Percentiles rank a stretch among this genome's conserved stretches.
phyloP scores from a whole-genome alignment of 352 stramenopile genomes.

The Phytophthora cryptogea region DNA sequence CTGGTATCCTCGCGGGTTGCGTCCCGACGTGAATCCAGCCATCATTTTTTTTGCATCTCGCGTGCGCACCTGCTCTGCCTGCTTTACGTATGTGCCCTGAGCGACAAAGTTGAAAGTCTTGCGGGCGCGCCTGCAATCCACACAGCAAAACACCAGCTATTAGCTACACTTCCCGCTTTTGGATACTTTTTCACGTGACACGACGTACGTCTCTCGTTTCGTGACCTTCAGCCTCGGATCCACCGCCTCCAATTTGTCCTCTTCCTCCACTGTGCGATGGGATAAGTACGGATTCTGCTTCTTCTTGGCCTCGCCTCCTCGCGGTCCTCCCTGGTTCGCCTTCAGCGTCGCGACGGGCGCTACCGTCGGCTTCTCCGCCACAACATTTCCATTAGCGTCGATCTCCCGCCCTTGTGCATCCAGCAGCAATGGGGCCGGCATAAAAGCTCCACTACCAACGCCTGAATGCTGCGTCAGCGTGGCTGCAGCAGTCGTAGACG shows the following conservation, averaged over 20 bases:
- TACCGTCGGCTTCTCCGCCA: constrained; percentile 48
- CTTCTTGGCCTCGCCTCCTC: constrained; percentile 28
- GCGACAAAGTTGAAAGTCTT: constrained; percentile 88
- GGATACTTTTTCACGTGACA: constrained; percentile 8
- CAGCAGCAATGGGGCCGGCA: constrained; percentile 77
- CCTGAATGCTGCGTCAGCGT: neutral
- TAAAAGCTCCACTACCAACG: constrained; percentile 44
- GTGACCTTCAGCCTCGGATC: constrained; percentile 77
- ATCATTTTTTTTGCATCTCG: constrained; percentile 89
- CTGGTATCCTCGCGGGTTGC: constrained; percentile 83
- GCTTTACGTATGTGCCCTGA: constrained; percentile 86
- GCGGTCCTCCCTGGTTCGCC: constrained; percentile 45
- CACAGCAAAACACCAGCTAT: constrained; percentile 21
- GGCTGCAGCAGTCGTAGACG: constrained; percentile 5
- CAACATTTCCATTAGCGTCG: constrained; percentile 72
- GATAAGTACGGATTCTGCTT: constrained; percentile 83
- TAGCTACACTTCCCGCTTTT: constrained; percentile 10
- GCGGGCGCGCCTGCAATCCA: constrained; percentile 54
- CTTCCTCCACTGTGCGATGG: constrained; percentile 70
- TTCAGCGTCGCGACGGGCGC: constrained; percentile 54
- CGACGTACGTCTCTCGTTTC: constrained; percentile 81
- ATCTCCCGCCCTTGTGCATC: constrained; percentile 83
- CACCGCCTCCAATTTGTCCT: constrained; percentile 70
- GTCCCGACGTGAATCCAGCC: constrained; percentile 82
- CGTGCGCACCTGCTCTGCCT: constrained; percentile 79